Base-by-base conservation (phyloP, 1,284 basidiomycete genomes). In the Ceratorhiza oryzae-sativae region DNA sequence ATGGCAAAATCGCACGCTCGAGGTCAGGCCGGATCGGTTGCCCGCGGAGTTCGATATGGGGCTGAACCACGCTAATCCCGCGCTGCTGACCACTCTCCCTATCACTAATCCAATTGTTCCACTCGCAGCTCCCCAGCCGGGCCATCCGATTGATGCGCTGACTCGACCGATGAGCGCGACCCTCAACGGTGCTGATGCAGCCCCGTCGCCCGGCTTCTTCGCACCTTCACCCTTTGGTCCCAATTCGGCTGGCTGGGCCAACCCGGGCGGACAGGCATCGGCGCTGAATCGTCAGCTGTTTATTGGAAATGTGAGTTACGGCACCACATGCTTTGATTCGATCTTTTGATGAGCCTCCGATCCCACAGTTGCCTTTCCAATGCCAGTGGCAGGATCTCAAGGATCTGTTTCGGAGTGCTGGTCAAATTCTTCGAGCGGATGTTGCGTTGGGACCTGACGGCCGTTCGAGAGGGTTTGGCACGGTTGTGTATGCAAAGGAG, bases 301-400 rank as follows among this genome's bases (percentile, higher is more conserved):
- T 73, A 85, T 88, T 20, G 85, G 84, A 23, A 87, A 87, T 75
- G 85, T 86, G 75, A 78, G 85, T 82, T n/a, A 53, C 30, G 65
- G 25, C 25, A 49, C 23, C 15, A 13, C 36, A 51, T 65, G 78
- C 46, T 77, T 23, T 20, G 78, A 60, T 76, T 53, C 30, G 58
- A 41, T 49, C 25, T 23, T 46, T n/a, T 49, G 48, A 49, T 49
- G 48, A 25, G 5, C 3, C 20, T 8, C 73, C n/a, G 58, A 8
- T 51, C 1, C 39, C 27, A 58, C 79, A 97, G 93, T 86, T 98
- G n/a, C 95, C 96, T 0, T 93, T 97, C 81, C 92, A 95, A 76
- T 93, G 93, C 78, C 95, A 97, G 82, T 99, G 97, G 97, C 97
- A 98, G 81, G 95, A 97, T 77, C 85, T 98, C 73, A 97, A 97